Conservation (phyloP, 768 basidiomycete species). For the Mycena leptocephala region DNA sequence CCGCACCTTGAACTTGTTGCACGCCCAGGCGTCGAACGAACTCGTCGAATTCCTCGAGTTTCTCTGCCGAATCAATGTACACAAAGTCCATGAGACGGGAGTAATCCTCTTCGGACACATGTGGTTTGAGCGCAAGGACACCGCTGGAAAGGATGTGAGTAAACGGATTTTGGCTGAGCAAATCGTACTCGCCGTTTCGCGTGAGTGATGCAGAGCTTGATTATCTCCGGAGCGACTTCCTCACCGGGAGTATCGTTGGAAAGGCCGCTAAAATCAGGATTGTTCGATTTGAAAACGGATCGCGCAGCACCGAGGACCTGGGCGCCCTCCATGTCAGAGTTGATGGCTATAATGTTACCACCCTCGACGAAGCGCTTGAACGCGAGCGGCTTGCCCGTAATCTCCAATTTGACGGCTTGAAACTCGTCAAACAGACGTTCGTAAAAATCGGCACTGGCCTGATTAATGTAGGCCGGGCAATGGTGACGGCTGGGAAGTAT, state of each 20-base stretch:
- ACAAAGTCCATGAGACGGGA: neutral
- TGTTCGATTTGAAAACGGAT: constrained; percentile 7
- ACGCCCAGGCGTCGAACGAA: neutral
- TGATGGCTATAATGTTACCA: constrained; percentile 9
- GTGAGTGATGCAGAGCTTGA: neutral
- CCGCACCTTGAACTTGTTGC: neutral
- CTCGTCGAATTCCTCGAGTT: neutral
- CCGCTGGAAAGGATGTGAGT: neutral
- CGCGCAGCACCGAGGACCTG: constrained; percentile 21
- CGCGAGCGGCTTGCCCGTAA: constrained; percentile 16
- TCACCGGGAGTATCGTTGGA: neutral
- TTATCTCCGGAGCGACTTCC: too few species aligned
- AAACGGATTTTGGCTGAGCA: neutral
- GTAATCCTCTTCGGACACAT: neutral
- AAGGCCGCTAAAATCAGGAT: neutral
- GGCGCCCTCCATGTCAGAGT: constrained; percentile 24
- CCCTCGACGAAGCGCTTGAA: constrained; percentile 20
- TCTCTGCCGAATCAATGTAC: neutral
- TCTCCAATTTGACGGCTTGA: neutral
- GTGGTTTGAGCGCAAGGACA: neutral
- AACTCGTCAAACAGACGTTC: constrained; percentile 26
- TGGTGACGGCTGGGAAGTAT: constrained; percentile 10
- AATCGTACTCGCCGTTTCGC: neutral
- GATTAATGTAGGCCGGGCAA: constrained; percentile 24
- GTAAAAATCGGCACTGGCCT: constrained; percentile 10